Percentiles rank a stretch among this genome's conserved stretches.
Conservation (phyloP, 768 basidiomycete genomes). For the Xerocomellus chrysenteron region DNA sequence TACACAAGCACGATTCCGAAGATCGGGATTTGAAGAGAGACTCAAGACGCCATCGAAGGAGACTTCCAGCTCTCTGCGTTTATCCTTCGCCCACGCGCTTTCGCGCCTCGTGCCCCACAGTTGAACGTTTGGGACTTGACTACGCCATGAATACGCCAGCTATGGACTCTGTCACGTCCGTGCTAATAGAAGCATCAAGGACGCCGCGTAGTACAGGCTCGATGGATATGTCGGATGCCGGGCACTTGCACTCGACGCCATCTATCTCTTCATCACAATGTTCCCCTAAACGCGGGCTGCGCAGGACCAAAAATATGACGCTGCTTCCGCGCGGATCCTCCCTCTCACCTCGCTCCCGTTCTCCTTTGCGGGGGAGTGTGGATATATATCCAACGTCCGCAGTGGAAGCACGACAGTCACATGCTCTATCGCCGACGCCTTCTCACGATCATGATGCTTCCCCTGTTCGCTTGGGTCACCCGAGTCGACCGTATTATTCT, state of each 20-base stretch:
- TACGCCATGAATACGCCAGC: constrained; percentile 9
- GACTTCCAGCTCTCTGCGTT: constrained; percentile 24
- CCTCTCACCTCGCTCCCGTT: constrained; percentile 19
- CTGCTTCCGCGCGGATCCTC: constrained; percentile 30
- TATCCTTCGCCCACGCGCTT: constrained; percentile 9
- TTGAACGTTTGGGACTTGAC: constrained; percentile 3
- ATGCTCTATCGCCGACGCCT: constrained; percentile 18
- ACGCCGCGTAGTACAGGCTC: constrained; percentile 22
- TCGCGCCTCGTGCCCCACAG: constrained; percentile 13
- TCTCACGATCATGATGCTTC: constrained; percentile 23
- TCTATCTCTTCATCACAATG: constrained; percentile 27
- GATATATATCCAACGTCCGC: constrained; percentile 17
- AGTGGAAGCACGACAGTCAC: constrained; percentile 22
- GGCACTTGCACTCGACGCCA: constrained; percentile 17
- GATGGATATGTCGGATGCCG: constrained; percentile 14
- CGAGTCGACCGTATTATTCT: constrained; percentile 53
- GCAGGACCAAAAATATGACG: constrained; percentile 40
- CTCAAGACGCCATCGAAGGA: constrained; percentile 17
- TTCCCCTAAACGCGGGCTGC: constrained; percentile 36
- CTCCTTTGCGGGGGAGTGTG: constrained; percentile 23
- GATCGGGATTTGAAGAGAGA: constrained; percentile 13
- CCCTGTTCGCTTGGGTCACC: constrained; percentile 46
- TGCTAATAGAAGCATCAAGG: constrained; percentile 21
- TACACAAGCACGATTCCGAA: constrained; percentile 11
- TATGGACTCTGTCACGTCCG: constrained; percentile 20